Evolutionary conservation across 306 rosid species (phyloP).

Genomic region (Malus domestica): ASM211411v1 NC_041804.1:16076001-16076500

Average conservation of each 20-base stretch:
- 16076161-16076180: not conserved
- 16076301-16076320: conserved; percentile 16
- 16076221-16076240: conserved; percentile 32
- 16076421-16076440: conserved; percentile 31
- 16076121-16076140: conserved; percentile 25
- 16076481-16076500: not conserved
- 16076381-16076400: conserved; percentile 18
- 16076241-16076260: not conserved
- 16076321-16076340: conserved; percentile 30
- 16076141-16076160: conserved; percentile 6
- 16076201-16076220: conserved; percentile 33
- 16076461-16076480: conserved; percentile 13
- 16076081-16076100: no score
- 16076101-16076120: conserved; percentile 7
- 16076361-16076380: conserved; percentile 24
- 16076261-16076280: not conserved
- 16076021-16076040: no score
- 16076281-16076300: not conserved
- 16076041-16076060: no score
- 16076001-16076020: no score
- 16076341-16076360: conserved; percentile 29
- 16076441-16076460: conserved; percentile 34
- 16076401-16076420: conserved; percentile 42
- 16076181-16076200: conserved; percentile 23
- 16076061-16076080: no score